phyloP scores from a whole-genome alignment of 2,329 filamentous ascomycete genomes.

The Fusarium marasasianum region DNA sequence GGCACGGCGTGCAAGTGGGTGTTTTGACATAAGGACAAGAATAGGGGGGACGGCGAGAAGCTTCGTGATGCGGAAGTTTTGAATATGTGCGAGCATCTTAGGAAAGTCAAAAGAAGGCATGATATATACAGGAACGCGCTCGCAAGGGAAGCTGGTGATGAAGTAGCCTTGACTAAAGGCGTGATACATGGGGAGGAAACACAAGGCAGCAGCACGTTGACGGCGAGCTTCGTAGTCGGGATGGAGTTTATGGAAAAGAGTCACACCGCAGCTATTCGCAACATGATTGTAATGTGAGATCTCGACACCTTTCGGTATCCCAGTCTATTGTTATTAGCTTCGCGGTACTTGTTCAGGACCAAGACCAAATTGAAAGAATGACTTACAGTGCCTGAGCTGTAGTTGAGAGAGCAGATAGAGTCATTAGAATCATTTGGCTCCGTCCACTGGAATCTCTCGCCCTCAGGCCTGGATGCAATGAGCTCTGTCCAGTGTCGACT shows the following conservation, averaged over 20 bases:
- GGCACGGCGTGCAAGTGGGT: slow-evolving; percentile 70
- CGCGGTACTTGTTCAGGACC: not conserved
- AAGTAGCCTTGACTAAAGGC: slow-evolving; percentile 78
- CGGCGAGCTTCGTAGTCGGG: slow-evolving; percentile 58
- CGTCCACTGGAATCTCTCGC: slow-evolving; percentile 70
- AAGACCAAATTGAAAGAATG: too few relatives aligned
- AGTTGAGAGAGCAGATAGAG: slow-evolving; percentile 77
- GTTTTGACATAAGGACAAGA: slow-evolving; percentile 76
- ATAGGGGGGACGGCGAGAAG: slow-evolving; percentile 79
- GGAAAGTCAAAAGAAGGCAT: slow-evolving; percentile 82
- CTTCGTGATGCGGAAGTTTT: slow-evolving; percentile 74
- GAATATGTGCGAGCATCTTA: slow-evolving; percentile 73
- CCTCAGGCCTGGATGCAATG: slow-evolving; percentile 61
- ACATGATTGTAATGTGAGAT: slow-evolving; percentile 82
- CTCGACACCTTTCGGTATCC: slow-evolving; percentile 84
- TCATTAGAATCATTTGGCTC: slow-evolving; percentile 60
- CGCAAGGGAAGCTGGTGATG: slow-evolving; percentile 65
- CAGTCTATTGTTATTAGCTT: slow-evolving; percentile 59
- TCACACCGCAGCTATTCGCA: slow-evolving; percentile 72
- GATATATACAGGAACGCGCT: slow-evolving; percentile 75
- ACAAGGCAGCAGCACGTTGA: slow-evolving; percentile 59
- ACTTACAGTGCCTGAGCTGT: slow-evolving; percentile 72
- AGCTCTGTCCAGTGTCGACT: slow-evolving; percentile 70
- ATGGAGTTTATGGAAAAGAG: slow-evolving; percentile 54
- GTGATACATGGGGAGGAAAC: slow-evolving; percentile 82